These are phyloP conservation scores for Agrostemma githago DNA, from an alignment of 148 eudicot genomes.

Conservation along the genomic window DNA sequence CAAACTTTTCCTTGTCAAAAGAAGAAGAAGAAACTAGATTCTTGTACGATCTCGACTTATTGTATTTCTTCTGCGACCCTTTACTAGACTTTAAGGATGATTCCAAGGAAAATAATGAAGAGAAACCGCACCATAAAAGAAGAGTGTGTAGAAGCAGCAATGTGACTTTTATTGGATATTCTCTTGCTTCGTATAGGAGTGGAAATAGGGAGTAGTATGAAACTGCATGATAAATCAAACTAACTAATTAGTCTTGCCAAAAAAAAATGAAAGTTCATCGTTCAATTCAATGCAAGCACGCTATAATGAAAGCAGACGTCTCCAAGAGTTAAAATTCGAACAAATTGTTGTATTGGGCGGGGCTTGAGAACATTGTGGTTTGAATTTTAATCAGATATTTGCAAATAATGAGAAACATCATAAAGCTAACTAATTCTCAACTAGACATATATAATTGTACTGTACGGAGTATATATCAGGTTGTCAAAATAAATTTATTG, in stretches of 20 bases:
- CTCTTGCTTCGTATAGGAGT: constrained; percentile 80
- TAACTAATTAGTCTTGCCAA: background rate
- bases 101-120: constrained; percentile 38
- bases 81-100: constrained; percentile 24
- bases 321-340: background rate
- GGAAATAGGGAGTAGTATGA: constrained; percentile 93
- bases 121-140: constrained; percentile 63
- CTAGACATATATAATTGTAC: too few relatives aligned
- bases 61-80: constrained; percentile 15
- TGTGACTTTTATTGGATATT: constrained; percentile 77
- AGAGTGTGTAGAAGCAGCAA: constrained; percentile 49
- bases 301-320: background rate
- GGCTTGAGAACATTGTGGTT: background rate
- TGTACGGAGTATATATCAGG: background rate
- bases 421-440: too few relatives aligned
- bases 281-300: background rate
- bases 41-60: constrained; percentile 16
- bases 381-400: background rate
- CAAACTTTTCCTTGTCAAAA: constrained; percentile 24
- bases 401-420: too few relatives aligned
- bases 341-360: background rate
- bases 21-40: constrained; percentile 9
- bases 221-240: constrained; percentile 43
- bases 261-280: background rate
- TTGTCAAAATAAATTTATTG: background rate